These are phyloP conservation scores for Tulasnella sp. DNA, from an alignment of 768 basidiomycete species.

Conservation along the genomic window DNA sequence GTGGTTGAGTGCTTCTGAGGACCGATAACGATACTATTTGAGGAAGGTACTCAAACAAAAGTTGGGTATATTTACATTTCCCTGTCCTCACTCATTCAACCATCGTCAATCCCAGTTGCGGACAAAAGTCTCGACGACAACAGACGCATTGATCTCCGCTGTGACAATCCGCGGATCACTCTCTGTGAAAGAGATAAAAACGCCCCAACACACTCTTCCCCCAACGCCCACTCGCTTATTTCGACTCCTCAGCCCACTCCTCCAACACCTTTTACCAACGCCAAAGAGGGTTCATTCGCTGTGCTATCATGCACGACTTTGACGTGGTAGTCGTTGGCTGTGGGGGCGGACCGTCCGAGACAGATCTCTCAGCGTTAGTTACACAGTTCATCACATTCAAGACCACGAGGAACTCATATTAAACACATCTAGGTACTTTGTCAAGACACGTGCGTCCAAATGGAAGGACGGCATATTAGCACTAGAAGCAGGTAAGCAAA, in stretches of 20 bases:
- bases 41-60: no score
- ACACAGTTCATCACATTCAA: conserved; percentile 13
- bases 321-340: conserved; percentile 68
- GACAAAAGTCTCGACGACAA: no score
- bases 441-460: conserved; percentile 49
- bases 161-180: no score
- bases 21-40: no score
- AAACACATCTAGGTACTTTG: conserved; percentile 51
- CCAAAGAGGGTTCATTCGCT: background rate
- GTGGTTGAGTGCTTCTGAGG: no score
- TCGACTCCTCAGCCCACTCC: background rate
- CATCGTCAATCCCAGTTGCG: no score
- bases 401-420: conserved; percentile 14
- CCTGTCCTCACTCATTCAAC: no score
- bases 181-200: no score
- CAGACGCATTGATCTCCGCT: no score
- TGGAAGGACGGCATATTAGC: conserved; percentile 79
- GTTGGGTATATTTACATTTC: no score
- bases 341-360: conserved; percentile 84
- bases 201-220: background rate
- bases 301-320: conserved; percentile 36
- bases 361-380: conserved; percentile 72
- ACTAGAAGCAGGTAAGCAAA: conserved; percentile 68
- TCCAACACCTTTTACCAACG: background rate
- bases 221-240: background rate